phyloP scores from a whole-genome alignment of 257 asterid genomes.

The Solanum chiquidenum region DNA sequence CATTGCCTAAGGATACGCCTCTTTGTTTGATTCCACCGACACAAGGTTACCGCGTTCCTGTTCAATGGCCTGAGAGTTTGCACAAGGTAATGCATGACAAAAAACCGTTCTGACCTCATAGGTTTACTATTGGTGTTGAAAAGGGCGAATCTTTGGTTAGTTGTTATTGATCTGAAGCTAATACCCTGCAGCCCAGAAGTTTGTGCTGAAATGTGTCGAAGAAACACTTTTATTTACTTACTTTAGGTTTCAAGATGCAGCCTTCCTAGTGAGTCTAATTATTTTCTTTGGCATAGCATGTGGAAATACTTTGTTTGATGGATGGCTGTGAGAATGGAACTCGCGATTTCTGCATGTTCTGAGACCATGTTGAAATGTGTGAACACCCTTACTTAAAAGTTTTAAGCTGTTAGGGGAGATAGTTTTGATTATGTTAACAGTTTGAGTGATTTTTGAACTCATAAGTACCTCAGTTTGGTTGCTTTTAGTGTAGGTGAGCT shows the following conservation, averaged over 20 bases:
- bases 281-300: background rate
- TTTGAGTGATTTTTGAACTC: background rate
- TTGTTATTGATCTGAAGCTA: background rate
- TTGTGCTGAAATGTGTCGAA: background rate
- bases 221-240: background rate
- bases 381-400: background rate
- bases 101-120: background rate
- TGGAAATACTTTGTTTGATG: background rate
- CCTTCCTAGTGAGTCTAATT: background rate
- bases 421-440: background rate
- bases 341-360: background rate
- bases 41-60: conserved; percentile 63
- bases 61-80: conserved; percentile 94
- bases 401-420: background rate
- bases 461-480: background rate
- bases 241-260: background rate
- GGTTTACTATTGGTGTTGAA: background rate
- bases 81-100: conserved; percentile 39
- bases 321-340: background rate
- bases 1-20: conserved; percentile 56
- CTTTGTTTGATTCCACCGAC: conserved; percentile 96
- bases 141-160: background rate
- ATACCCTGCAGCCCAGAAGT: background rate
- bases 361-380: background rate
- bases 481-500: background rate